These are phyloP conservation scores for Chalciporus sphaerocephalus DNA, from an alignment of 768 basidiomycete genomes.

Conservation along the genomic window DNA sequence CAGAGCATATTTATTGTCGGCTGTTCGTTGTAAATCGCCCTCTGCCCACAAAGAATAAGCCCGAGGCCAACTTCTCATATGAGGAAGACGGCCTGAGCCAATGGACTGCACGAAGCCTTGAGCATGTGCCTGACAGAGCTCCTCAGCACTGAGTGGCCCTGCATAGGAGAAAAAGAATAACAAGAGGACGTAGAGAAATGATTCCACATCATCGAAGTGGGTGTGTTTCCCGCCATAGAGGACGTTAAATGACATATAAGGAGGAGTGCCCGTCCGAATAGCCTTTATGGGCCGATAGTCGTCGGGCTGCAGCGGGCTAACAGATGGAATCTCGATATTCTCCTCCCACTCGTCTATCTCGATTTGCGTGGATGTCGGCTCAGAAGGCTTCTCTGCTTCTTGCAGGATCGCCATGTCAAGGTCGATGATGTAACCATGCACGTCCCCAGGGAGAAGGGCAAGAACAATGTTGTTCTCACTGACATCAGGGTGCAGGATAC, in stretches of 20 bases:
- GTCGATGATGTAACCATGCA: constrained; percentile 30
- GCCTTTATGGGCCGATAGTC: no score
- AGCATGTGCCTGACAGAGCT: neutral
- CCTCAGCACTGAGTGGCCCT: neutral
- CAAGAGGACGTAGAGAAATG: constrained; percentile 15
- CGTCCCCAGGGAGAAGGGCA: constrained; percentile 4
- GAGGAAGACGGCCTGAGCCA: neutral
- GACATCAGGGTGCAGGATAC: constrained; percentile 24
- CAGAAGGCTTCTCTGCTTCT: no score
- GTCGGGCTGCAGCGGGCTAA: no score
- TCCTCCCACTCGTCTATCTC: no score
- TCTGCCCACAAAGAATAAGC: neutral
- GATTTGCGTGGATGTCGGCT: no score
- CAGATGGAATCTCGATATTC: neutral
- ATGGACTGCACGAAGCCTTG: neutral
- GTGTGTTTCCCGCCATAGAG: constrained; percentile 4
- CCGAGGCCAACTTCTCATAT: neutral
- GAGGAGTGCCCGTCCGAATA: constrained; percentile 7
- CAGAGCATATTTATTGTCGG: neutral
- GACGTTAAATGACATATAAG: constrained; percentile 12
- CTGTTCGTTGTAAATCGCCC: neutral
- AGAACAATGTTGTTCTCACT: no score
- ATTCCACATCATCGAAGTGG: constrained; percentile 13
- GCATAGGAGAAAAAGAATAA: constrained; percentile 14
- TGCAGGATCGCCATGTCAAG: constrained; percentile 18